Evolutionary conservation across 2,329 filamentous ascomycete genomes (phyloP).

Genomic region (Cryphonectria radicalis): DNA sequence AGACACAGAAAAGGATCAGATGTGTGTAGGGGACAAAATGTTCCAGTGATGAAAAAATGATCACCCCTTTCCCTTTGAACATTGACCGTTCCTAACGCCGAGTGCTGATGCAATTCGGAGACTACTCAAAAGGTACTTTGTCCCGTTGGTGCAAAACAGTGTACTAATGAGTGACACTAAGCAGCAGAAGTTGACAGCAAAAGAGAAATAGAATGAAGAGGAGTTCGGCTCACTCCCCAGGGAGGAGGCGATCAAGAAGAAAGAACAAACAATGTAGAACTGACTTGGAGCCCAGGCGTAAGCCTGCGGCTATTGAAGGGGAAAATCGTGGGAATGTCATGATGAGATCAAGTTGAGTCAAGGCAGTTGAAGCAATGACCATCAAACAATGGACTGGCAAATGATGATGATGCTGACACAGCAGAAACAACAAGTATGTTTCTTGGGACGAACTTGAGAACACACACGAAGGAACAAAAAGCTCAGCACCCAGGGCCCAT

Average conservation of each 20-base stretch:
- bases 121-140: background rate
- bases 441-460: background rate
- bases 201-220: background rate
- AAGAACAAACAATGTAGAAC: background rate
- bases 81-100: background rate
- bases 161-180: background rate
- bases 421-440: no score
- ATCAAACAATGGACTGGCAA: background rate
- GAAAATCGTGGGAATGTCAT: no score
- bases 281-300: background rate
- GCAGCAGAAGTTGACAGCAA: background rate
- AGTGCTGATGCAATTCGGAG: background rate
- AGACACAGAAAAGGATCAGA: background rate
- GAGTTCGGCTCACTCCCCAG: background rate
- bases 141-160: background rate
- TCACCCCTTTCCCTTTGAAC: background rate
- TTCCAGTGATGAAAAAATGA: background rate
- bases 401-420: no score
- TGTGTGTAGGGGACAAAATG: background rate
- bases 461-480: background rate
- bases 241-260: background rate
- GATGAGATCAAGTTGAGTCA: background rate
- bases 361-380: background rate
- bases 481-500: conserved; percentile 12
- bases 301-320: background rate